Evolutionary conservation across 2,329 filamentous ascomycete species (phyloP).

Genomic region (Trichoderma arundinaceum): DNA sequence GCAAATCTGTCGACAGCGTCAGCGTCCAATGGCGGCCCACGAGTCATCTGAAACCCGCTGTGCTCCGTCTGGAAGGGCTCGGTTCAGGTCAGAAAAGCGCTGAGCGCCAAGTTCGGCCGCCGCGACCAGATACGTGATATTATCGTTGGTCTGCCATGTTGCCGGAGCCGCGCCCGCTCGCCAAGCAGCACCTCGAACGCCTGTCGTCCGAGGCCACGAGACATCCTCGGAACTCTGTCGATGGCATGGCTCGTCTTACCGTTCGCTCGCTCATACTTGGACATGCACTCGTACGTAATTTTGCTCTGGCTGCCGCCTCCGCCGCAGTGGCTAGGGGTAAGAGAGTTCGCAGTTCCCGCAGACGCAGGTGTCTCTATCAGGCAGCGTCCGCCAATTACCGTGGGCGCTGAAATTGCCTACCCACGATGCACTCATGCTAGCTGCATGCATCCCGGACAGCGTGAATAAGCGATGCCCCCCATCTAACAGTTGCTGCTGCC

Average conservation of each 20-base stretch:
- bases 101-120: conserved; percentile 5
- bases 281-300: not conserved
- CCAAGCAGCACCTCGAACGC: not conserved
- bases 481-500: conserved; percentile 10
- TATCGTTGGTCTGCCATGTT: conserved; percentile 25
- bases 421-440: conserved; percentile 24
- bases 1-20: not conserved
- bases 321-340: not conserved
- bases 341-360: conserved; percentile 1
- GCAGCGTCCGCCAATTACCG: conserved; percentile 14
- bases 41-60: conserved; percentile 17
- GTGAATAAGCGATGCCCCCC: conserved; percentile 17
- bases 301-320: not conserved
- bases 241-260: not conserved
- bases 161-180: conserved; percentile 12
- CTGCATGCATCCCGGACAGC: conserved; percentile 21
- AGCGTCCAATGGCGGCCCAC: not conserved
- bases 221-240: conserved; percentile 14
- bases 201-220: conserved; percentile 28
- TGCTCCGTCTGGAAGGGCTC: not conserved
- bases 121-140: not conserved
- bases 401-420: conserved; percentile 17
- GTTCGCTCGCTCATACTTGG: not conserved
- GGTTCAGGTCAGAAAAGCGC: not conserved
- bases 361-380: not conserved